Conservation (phyloP, 164 flowering plant species). For the Litsea cubeba region DNA sequence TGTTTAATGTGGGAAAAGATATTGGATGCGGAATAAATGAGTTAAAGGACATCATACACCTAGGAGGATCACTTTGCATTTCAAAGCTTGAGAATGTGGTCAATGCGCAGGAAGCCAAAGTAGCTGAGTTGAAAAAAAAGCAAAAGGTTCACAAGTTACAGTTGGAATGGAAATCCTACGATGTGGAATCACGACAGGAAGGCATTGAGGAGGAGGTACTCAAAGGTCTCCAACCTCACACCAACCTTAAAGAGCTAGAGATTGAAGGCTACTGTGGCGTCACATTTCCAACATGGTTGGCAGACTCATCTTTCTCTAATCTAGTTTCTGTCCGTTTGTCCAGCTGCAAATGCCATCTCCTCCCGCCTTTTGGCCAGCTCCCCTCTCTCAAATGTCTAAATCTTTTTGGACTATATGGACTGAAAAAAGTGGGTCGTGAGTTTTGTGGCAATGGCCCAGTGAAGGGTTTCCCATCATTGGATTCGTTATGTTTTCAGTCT, state of each 20-base stretch:
- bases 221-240: conserved; percentile 2
- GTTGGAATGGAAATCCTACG: conserved; percentile 15
- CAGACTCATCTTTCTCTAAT: not conserved
- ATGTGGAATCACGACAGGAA: too few relatives aligned
- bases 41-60: conserved; percentile 10
- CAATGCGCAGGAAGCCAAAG: conserved; percentile 4
- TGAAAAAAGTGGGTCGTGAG: too few relatives aligned
- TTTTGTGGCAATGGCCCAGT: too few relatives aligned
- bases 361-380: too few relatives aligned
- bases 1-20: conserved; percentile 5
- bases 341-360: too few relatives aligned
- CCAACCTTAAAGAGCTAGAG: not conserved
- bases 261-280: not conserved
- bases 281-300: conserved; percentile 1
- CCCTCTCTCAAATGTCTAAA: too few relatives aligned
- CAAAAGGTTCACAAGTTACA: conserved; percentile 7
- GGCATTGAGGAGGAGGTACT: not conserved
- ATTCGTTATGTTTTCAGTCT: too few relatives aligned
- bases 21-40: conserved; percentile 9
- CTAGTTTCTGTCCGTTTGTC: not conserved
- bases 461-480: too few relatives aligned
- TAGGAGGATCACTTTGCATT: conserved; percentile 16
- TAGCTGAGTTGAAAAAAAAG: conserved; percentile 16
- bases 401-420: too few relatives aligned
- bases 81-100: conserved; percentile 14